These are phyloP conservation scores for Haematococcus lacustris DNA, from an alignment of 139 green algal genomes.

Conservation along the genomic window DNA sequence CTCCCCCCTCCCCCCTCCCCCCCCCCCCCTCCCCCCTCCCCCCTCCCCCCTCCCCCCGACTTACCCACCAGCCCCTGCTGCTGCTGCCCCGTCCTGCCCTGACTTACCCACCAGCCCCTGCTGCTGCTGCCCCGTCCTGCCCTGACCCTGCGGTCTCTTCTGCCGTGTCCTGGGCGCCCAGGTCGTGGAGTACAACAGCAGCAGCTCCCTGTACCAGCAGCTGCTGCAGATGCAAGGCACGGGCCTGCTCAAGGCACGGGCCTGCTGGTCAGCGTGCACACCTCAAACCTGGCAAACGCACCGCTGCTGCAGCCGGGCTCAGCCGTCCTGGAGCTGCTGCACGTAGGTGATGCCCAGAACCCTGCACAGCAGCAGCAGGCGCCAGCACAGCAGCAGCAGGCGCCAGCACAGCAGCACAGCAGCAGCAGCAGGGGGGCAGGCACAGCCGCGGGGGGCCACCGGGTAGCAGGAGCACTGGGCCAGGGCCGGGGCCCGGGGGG, in stretches of 20 bases:
- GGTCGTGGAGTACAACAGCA: conserved; percentile 47
- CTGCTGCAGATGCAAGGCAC: conserved; percentile 60
- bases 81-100: too few species aligned
- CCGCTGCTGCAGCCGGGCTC: conserved; percentile 69
- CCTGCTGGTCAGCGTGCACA: conserved; percentile 74
- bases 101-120: too few species aligned
- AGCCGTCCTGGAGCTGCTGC: conserved; percentile 74
- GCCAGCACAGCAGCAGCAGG: too few species aligned
- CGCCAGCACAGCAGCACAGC: too few species aligned
- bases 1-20: too few species aligned
- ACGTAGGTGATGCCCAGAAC: conserved; percentile 29
- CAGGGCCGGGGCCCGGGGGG: background rate
- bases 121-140: too few species aligned
- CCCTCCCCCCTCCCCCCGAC: too few species aligned
- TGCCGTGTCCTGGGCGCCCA: too few species aligned
- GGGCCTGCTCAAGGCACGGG: conserved; percentile 55
- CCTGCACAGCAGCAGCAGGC: too few species aligned
- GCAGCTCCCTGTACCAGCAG: conserved; percentile 62
- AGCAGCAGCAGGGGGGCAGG: background rate
- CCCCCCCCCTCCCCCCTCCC: too few species aligned
- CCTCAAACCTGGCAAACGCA: conserved; percentile 76
- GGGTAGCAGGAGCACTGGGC: background rate
- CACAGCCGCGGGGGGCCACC: background rate
- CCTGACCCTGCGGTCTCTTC: too few species aligned
- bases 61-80: too few species aligned